Base-by-base conservation (phyloP, 805 yeast species). In the Lipomyces yamanashiensis region DNA sequence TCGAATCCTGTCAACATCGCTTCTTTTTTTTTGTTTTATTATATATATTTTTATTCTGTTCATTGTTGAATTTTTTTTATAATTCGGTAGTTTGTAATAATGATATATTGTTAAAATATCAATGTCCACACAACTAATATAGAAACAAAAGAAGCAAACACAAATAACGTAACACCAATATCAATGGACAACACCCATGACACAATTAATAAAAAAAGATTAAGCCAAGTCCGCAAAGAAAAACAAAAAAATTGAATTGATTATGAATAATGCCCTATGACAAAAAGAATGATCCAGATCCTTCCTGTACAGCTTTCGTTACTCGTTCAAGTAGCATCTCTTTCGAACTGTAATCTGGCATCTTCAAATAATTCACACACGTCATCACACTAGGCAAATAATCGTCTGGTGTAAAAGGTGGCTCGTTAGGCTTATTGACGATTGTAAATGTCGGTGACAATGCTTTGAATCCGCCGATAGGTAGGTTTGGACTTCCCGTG, bases 371-470 rank as follows among this genome's bases (percentile, higher is more conserved):
- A 74, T 93, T 93, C 2, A 96, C 98, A 79, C 99, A 93, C 0
- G 99, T 93, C 99, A 93, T 93, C 2, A 95, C 99, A 76, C 97
- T 90, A 1, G 99, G 98, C 61, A 95, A 79, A 72, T 88, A 92
- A 65, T 87, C 91, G 75, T 93, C 96, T 5, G 89, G 82, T 12
- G 77, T 75, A 33, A 84, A 73, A 0, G 86, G 88, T 53, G 83
- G 86, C 58, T 93, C 98, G n/a, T 87, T 82, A 47, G 74, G 71
- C 73, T 90, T 92, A 65, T 90, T 77, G 1, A 95, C 98, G 41
- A 95, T 92, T 0, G 98, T 93, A 53, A 93, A 81, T 58, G 83
- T 87, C 0, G 99, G 99, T 51, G 83, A 81, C 60, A 93, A 78
- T 0, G 89, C 83, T 70, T 87, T 88, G 78, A 93, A 93, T 0